These are phyloP conservation scores for Phytophthora fragariae DNA, from an alignment of 352 stramenopile species.

Conservation along the genomic window DNA sequence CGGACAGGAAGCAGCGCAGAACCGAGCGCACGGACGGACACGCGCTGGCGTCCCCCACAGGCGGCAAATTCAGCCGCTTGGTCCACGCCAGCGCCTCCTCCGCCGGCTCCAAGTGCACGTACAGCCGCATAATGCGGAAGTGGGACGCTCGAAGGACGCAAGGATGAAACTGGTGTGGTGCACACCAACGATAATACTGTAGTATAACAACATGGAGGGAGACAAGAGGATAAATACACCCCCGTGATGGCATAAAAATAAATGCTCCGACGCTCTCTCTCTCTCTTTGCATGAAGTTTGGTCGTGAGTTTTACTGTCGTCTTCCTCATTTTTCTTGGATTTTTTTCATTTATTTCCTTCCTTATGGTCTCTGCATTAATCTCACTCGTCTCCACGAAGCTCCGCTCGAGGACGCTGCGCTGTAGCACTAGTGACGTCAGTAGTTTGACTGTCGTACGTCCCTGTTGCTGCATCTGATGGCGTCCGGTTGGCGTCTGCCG, in stretches of 20 bases:
- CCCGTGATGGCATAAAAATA: not conserved
- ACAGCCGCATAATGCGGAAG: constrained; percentile 53
- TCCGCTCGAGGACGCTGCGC: not conserved
- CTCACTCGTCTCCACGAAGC: constrained; percentile 10
- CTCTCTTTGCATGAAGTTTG: not conserved
- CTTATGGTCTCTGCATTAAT: constrained; percentile 34
- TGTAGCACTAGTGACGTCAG: too few relatives aligned
- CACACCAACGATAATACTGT: not conserved
- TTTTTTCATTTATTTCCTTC: constrained; percentile 34
- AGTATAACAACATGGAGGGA: not conserved
- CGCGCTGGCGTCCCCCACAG: constrained; percentile 5
- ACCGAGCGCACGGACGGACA: constrained; percentile 51
- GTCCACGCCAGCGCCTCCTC: constrained; percentile 50
- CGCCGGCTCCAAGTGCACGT: constrained; percentile 70
- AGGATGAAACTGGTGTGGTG: constrained; percentile 10
- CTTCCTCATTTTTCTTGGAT: constrained; percentile 33
- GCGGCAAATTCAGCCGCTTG: constrained; percentile 56
- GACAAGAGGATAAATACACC: not conserved
- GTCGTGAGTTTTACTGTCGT: not conserved
- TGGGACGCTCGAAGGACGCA: not conserved
- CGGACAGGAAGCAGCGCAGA: constrained; percentile 44
- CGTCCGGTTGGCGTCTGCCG: not conserved
- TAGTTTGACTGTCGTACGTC: too few relatives aligned
- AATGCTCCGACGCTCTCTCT: not conserved
- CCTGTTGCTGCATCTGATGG: not conserved